A percentile compares a stretch with the other conserved stretches of the same genome.
Evolutionary conservation across 495 filamentous ascomycete species (phyloP).

Genomic region (Platismatia glauca): DNA sequence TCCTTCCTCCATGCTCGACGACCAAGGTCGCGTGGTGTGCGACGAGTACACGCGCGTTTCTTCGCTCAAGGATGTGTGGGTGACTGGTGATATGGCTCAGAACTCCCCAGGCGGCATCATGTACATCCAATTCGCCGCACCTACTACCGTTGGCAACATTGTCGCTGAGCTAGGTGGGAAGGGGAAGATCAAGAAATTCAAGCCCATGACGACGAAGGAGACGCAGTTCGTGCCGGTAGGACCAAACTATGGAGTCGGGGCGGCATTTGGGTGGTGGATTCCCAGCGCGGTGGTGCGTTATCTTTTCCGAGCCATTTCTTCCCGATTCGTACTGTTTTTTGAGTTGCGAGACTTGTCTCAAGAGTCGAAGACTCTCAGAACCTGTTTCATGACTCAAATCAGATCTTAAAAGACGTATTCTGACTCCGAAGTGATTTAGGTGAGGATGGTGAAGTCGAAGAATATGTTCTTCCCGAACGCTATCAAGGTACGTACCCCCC

Average conservation of each 20-base stretch:
- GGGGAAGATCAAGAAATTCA: slow-evolving; percentile 17
- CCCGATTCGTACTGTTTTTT: too few relatives aligned
- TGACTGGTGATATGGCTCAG: slow-evolving; percentile 40
- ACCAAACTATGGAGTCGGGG: slow-evolving; percentile 24
- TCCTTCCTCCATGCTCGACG: slow-evolving; percentile 35
- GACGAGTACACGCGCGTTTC: slow-evolving; percentile 34
- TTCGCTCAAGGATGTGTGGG: slow-evolving; percentile 37
- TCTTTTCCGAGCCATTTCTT: too few relatives aligned
- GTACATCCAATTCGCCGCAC: slow-evolving; percentile 15
- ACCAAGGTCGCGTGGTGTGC: slow-evolving; percentile 36
- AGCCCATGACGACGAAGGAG: slow-evolving; percentile 28
- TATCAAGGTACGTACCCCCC: background rate
- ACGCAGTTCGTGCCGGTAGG: slow-evolving; percentile 29
- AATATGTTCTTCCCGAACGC: slow-evolving; percentile 20
- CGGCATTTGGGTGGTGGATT: slow-evolving; percentile 25
- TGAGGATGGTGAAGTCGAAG: slow-evolving; percentile 22
- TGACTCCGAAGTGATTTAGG: too few relatives aligned
- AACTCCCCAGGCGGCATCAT: slow-evolving; percentile 20
- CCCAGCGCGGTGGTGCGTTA: slow-evolving; percentile 25
- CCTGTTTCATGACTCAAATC: too few relatives aligned
- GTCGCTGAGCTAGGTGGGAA: slow-evolving; percentile 17
- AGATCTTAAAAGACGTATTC: too few relatives aligned
- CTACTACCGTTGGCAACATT: slow-evolving; percentile 15
- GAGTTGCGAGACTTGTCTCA: too few relatives aligned
- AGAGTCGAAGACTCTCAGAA: too few relatives aligned